Base-by-base conservation (phyloP, 2,329 filamentous ascomycete genomes). In the Dothideomycetes sp. region DNA sequence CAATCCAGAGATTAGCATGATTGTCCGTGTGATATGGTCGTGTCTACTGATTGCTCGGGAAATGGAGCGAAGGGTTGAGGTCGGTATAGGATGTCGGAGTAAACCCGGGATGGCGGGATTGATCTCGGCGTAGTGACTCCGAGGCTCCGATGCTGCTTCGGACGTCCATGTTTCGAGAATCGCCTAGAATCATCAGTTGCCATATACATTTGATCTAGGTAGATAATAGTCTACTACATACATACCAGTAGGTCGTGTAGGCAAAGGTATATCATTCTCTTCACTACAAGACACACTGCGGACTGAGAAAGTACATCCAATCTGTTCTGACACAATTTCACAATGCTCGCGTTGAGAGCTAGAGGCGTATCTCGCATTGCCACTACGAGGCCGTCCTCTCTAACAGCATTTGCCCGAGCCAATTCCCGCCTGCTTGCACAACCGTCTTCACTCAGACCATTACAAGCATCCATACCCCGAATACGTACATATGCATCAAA, bases 401-500 rank as follows among this genome's bases (percentile, higher is more conserved):
- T 28, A 13, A 19, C 32, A 22, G 28, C 19, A 23, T 24, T 33
- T 16, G 27, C 35, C n/a, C 12, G 28, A 17, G 25, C 22, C 7
- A 33, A 25, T 6, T 10, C 18, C 17, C 24, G 23, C 18, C 18
- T 45, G 33, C n/a, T 20, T 33, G 16, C 33, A 45, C 39, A 29
- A 17, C 31, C 29, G 23, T 25, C 30, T 29, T 42, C 32, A 31
- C 5, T 17, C 11, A 39, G 16, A 33, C 6, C 17, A 22, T 7
- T 35, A 8, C 18, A 20, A 15, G 16, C 39, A 15, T 18, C 38
- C 18, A 25, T 46, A 8, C 29, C 41, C 31, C 53, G 52, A 52
- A 40, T 43, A 41, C 83, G 53, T 71, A 61, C 49, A 19, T 63
- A 61, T 47, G 59, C 60, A 10, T 54, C 41, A n/a, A n/a, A n/a